Evolutionary conservation across 1,284 basidiomycete genomes (phyloP).

Genomic region (Polyporus tsugae): DNA sequence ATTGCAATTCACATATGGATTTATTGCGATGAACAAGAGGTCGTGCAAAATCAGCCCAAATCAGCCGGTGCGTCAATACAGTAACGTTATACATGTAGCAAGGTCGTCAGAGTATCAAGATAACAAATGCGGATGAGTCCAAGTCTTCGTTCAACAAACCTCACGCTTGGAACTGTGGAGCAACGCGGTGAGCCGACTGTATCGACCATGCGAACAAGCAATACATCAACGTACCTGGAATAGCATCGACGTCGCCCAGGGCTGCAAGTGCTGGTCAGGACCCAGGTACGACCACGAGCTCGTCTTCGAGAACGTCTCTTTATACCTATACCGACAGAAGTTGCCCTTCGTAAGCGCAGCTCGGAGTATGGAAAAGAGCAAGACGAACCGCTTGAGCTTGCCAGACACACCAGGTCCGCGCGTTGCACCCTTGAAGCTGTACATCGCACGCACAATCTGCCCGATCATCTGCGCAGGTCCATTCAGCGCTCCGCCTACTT

Average conservation of each 20-base stretch:
- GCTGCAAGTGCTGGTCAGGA: constrained; percentile 48
- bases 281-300: constrained; percentile 56
- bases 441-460: constrained; percentile 57
- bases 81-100: neutral
- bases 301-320: constrained; percentile 39
- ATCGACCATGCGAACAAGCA: neutral
- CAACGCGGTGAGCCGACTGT: neutral
- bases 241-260: constrained; percentile 62
- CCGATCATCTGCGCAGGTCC: constrained; percentile 47
- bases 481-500: neutral
- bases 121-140: neutral
- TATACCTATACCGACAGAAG: constrained; percentile 31
- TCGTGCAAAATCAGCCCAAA: neutral
- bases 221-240: constrained; percentile 46
- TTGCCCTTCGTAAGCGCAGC: neutral
- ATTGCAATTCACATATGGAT: neutral
- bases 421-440: constrained; percentile 55
- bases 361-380: neutral
- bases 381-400: constrained; percentile 51
- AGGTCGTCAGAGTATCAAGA: neutral
- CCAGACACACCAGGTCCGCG: constrained; percentile 65
- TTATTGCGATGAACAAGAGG: neutral
- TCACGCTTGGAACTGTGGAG: constrained; percentile 7
- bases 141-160: neutral
- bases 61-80: neutral